phyloP scores from a whole-genome alignment of 345 rosid genomes.

The Eucalyptus microcorys region DNA sequence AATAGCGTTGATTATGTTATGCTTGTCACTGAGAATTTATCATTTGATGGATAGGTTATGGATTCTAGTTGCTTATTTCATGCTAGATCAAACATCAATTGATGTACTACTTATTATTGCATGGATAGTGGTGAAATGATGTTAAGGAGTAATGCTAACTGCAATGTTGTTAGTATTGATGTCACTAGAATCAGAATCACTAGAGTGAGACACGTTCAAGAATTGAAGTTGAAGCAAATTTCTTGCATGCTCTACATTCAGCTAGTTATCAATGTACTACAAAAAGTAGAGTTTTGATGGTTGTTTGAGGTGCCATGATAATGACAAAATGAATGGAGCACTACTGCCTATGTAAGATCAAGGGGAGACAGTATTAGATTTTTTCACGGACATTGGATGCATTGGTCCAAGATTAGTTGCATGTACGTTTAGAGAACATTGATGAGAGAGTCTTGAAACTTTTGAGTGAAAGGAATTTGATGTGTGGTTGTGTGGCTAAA shows the following conservation, averaged over 20 bases:
- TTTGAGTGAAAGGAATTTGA: background rate
- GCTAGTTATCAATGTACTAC: accelerated
- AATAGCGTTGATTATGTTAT: accelerated
- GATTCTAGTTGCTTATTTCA: background rate
- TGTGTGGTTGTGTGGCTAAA: background rate
- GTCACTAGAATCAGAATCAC: accelerated
- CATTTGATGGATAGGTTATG: background rate
- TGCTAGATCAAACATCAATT: background rate
- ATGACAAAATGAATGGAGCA: background rate
- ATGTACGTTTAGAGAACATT: accelerated
- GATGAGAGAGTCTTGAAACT: background rate
- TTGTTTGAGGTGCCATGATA: background rate
- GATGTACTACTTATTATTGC: background rate
- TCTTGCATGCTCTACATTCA: background rate
- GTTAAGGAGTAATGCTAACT: background rate
- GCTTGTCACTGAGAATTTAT: background rate
- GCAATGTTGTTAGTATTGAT: accelerated
- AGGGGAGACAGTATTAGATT: background rate
- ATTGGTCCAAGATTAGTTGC: background rate
- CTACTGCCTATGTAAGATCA: background rate
- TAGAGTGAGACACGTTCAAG: background rate
- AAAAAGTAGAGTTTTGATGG: background rate
- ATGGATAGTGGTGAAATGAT: background rate
- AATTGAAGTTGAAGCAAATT: background rate
- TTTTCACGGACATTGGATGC: background rate